These are phyloP conservation scores for Yarrowia phangngaensis DNA, from an alignment of 805 yeast species.

Conservation along the genomic window DNA sequence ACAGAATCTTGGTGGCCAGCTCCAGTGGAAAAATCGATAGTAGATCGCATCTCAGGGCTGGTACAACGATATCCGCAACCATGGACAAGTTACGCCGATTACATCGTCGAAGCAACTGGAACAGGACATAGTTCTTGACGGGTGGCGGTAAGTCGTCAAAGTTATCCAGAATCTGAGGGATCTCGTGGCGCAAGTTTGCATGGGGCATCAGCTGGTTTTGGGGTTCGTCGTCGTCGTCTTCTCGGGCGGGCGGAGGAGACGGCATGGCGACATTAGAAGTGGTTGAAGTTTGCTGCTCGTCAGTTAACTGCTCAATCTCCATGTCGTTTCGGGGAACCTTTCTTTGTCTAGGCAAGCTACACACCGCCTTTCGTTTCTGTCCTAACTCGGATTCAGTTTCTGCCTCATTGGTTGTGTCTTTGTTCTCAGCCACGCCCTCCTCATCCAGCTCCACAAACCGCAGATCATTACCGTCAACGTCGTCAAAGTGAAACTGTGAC, in stretches of 20 bases:
- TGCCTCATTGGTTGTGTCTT: too few species aligned
- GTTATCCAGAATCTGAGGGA: constrained; percentile 64
- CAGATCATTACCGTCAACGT: constrained; percentile 22
- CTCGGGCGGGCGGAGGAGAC: constrained; percentile 22
- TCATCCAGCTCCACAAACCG: constrained; percentile 21
- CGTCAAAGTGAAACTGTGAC: constrained; percentile 24
- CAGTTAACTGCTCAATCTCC: constrained; percentile 13
- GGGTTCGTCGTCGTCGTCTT: constrained; percentile 19
- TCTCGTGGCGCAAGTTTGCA: constrained; percentile 48
- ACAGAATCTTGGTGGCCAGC: constrained; percentile 60
- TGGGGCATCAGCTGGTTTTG: constrained; percentile 7
- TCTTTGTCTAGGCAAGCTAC: constrained; percentile 20
- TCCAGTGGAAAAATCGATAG: constrained; percentile 70
- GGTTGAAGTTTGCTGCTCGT: constrained; percentile 22
- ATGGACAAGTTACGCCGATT: constrained; percentile 61
- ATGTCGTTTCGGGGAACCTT: constrained; percentile 19
- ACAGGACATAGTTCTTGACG: constrained; percentile 51
- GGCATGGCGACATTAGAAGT: constrained; percentile 26
- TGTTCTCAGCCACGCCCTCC: too few species aligned
- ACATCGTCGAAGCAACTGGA: constrained; percentile 53
- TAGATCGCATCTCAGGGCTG: constrained; percentile 67
- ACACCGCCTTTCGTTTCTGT: constrained; percentile 15
- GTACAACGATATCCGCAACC: constrained; percentile 50
- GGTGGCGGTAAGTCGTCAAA: constrained; percentile 44
- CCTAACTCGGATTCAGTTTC: not conserved